Evolutionary conservation across 2,329 filamentous ascomycete species (phyloP).

Genomic region (Apiospora arundinis): DNA sequence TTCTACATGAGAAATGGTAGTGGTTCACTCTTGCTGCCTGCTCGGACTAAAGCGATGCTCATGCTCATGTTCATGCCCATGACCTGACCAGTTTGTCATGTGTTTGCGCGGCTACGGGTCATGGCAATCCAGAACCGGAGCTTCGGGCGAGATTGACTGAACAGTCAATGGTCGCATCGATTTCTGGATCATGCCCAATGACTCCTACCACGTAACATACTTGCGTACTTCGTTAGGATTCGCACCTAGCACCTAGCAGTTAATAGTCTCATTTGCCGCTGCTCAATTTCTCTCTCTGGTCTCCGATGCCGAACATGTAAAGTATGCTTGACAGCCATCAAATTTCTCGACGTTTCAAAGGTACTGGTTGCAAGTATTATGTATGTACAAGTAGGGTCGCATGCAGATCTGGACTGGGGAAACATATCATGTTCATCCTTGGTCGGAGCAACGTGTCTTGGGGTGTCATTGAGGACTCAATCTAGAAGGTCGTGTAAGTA

Average conservation of each 20-base stretch:
- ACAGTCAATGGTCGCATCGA: conserved; percentile 5
- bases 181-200: neutral
- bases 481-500: conserved; percentile 1
- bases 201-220: neutral
- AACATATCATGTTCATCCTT: conserved; percentile 2
- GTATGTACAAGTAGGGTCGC: conserved; percentile 5
- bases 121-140: neutral
- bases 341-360: neutral
- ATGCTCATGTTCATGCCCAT: neutral
- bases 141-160: neutral
- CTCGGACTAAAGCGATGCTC: neutral
- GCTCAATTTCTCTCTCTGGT: neutral
- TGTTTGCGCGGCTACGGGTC: neutral
- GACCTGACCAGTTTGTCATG: conserved; percentile 14
- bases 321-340: neutral
- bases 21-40: neutral
- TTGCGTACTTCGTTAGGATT: neutral
- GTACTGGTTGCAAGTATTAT: neutral
- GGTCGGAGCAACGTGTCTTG: conserved; percentile 6
- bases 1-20: neutral
- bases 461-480: neutral
- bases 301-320: too few species aligned
- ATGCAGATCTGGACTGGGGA: conserved; percentile 12
- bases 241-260: neutral
- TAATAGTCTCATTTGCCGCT: neutral